Evolutionary conservation across 805 yeast species (phyloP).

Genomic region (Sugiyamaella marilandica): DNA sequence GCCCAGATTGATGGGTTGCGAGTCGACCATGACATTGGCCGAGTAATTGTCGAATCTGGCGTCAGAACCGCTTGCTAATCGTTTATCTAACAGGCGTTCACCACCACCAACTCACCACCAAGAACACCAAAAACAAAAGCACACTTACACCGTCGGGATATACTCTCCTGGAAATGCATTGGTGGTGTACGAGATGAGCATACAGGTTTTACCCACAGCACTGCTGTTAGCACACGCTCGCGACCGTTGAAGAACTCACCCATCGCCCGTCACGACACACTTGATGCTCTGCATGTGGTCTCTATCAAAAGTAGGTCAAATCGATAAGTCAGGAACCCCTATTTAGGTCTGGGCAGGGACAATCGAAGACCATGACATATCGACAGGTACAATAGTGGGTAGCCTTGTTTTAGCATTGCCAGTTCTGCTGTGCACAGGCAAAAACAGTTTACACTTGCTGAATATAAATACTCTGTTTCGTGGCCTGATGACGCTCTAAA

Average conservation of each 20-base stretch:
- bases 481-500: too few species aligned
- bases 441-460: too few species aligned
- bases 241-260: conserved; percentile 27
- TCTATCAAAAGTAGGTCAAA: not conserved
- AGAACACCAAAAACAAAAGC: not conserved
- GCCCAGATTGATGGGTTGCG: conserved; percentile 77
- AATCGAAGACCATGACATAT: not conserved
- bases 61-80: not conserved
- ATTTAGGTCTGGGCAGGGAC: not conserved
- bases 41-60: conserved; percentile 74
- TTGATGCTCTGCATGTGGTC: conserved; percentile 71
- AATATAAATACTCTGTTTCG: too few species aligned
- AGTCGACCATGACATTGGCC: conserved; percentile 77
- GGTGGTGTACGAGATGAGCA: conserved; percentile 82
- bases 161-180: conserved; percentile 91
- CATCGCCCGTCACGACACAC: conserved; percentile 93
- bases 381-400: too few species aligned
- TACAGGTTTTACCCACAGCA: conserved; percentile 91
- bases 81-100: not conserved
- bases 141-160: conserved; percentile 68
- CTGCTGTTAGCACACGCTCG: conserved; percentile 29
- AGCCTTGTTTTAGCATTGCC: too few species aligned
- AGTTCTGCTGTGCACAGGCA: too few species aligned
- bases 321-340: conserved; percentile 1
- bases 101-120: too few species aligned